These are phyloP conservation scores for Leccinum subrobustum DNA, from an alignment of 1,284 basidiomycete species.

Conservation along the genomic window DNA sequence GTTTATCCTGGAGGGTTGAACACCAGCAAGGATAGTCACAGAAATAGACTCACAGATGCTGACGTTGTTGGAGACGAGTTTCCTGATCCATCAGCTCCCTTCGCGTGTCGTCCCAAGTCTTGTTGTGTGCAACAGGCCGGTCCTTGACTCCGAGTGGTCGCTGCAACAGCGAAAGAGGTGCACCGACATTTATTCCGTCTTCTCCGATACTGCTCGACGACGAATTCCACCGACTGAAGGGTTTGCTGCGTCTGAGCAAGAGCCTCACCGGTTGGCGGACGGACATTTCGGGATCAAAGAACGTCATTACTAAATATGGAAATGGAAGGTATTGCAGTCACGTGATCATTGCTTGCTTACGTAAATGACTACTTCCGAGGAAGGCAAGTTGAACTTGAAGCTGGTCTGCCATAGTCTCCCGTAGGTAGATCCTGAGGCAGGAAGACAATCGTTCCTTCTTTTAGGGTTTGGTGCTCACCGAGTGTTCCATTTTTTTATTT, in stretches of 20 bases:
- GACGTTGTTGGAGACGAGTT: constrained; percentile 66
- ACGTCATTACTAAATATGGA: constrained; percentile 16
- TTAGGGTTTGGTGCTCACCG: no score
- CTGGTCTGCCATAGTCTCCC: no score
- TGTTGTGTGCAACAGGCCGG: constrained; percentile 65
- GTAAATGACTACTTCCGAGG: no score
- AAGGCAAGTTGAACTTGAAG: no score
- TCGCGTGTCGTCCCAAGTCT: constrained; percentile 65
- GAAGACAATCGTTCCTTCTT: no score
- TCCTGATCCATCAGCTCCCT: constrained; percentile 75
- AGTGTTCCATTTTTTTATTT: no score
- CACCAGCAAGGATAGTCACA: neutral
- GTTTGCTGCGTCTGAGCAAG: constrained; percentile 9
- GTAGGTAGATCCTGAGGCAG: no score
- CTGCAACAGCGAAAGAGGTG: constrained; percentile 54
- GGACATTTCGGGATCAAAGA: constrained; percentile 23
- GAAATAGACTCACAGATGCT: constrained; percentile 63
- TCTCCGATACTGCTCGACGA: constrained; percentile 16
- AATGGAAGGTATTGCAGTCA: constrained; percentile 7
- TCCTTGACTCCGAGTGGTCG: constrained; percentile 67
- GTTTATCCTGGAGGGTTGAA: constrained; percentile 59
- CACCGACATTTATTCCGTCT: constrained; percentile 9
- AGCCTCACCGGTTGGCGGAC: constrained; percentile 12
- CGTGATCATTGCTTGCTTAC: neutral
- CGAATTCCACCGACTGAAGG: constrained; percentile 22